Conservation (phyloP, 768 basidiomycete species). For the Boletus rubescentipes region DNA sequence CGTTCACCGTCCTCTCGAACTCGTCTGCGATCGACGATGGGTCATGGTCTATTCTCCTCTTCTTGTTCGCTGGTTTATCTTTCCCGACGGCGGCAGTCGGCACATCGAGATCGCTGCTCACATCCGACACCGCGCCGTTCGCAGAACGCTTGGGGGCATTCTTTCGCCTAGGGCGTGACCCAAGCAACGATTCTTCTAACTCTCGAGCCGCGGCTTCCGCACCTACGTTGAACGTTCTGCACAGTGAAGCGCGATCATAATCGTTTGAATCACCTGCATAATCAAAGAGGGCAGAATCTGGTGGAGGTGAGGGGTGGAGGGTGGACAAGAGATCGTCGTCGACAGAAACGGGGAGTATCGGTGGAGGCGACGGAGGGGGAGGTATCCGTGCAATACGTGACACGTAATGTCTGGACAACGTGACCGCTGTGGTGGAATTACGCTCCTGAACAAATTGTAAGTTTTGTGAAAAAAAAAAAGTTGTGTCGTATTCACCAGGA, state of each 20-base stretch:
- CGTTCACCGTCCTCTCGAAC: slow-evolving; percentile 43
- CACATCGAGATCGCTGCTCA: slow-evolving; percentile 56
- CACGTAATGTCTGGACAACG: slow-evolving; percentile 36
- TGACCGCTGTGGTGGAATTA: slow-evolving; percentile 58
- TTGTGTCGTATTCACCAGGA: slow-evolving; percentile 46
- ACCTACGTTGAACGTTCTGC: slow-evolving; percentile 24
- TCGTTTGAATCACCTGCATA: slow-evolving; percentile 24
- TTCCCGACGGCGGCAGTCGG: slow-evolving; percentile 34
- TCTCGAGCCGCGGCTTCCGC: slow-evolving; percentile 60
- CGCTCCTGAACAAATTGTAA: slow-evolving; percentile 53
- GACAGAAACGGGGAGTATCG: slow-evolving; percentile 27
- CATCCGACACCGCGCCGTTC: slow-evolving; percentile 51
- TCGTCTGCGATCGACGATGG: slow-evolving; percentile 44
- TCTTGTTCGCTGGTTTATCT: slow-evolving; percentile 54
- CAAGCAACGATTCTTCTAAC: slow-evolving; percentile 55
- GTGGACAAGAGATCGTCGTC: slow-evolving; percentile 38
- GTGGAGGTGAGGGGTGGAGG: slow-evolving; percentile 38
- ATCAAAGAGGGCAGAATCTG: slow-evolving; percentile 31
- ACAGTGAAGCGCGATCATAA: slow-evolving; percentile 23
- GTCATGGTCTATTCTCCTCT: slow-evolving; percentile 56
- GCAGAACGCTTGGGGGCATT: slow-evolving; percentile 51
- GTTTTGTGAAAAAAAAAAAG: background rate
- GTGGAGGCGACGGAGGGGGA: slow-evolving; percentile 39
- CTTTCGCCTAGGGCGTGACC: slow-evolving; percentile 42
- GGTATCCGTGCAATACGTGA: slow-evolving; percentile 48